phyloP scores from a whole-genome alignment of 805 yeast species.

The Schwanniomyces yamadae region DNA sequence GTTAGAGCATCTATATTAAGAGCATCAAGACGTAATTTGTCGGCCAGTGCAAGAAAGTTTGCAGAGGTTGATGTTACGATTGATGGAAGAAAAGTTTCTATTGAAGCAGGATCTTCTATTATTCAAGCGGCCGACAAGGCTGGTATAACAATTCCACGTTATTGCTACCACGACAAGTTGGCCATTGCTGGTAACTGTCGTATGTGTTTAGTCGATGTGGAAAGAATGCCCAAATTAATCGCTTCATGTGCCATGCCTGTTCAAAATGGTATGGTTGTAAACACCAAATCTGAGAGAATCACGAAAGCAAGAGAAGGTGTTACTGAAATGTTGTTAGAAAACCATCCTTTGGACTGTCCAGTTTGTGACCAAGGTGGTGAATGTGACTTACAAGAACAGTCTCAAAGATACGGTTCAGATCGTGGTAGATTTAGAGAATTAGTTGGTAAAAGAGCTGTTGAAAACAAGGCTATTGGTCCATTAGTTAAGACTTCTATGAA shows the following conservation, averaged over 20 bases:
- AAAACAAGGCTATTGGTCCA: slow-evolving; percentile 88
- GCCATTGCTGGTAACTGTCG: slow-evolving; percentile 92
- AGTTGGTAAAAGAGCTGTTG: slow-evolving; percentile 84
- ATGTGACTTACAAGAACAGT: slow-evolving; percentile 88
- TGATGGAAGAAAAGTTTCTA: slow-evolving; percentile 72
- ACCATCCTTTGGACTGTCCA: slow-evolving; percentile 91
- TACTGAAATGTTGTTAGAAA: slow-evolving; percentile 82
- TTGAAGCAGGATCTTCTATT: slow-evolving; percentile 84
- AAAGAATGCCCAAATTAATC: slow-evolving; percentile 83
- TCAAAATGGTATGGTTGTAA: slow-evolving; percentile 84
- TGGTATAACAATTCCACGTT: slow-evolving; percentile 83
- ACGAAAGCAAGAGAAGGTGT: slow-evolving; percentile 86
- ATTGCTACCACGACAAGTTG: slow-evolving; percentile 88
- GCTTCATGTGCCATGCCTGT: slow-evolving; percentile 93
- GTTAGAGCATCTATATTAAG: slow-evolving; percentile 21
- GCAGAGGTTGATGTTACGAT: slow-evolving; percentile 59
- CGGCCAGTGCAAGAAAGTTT: slow-evolving; percentile 18
- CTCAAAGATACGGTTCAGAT: slow-evolving; percentile 78
- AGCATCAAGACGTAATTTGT: slow-evolving; percentile 20
- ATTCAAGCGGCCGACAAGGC: slow-evolving; percentile 92
- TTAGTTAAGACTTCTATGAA: slow-evolving; percentile 88
- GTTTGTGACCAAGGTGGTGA: slow-evolving; percentile 95
- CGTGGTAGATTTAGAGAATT: slow-evolving; percentile 83
- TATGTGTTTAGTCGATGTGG: slow-evolving; percentile 89
- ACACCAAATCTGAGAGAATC: slow-evolving; percentile 74